Evolutionary conservation across 805 yeast species (phyloP).

Genomic region (Saturnispora sekii): DNA sequence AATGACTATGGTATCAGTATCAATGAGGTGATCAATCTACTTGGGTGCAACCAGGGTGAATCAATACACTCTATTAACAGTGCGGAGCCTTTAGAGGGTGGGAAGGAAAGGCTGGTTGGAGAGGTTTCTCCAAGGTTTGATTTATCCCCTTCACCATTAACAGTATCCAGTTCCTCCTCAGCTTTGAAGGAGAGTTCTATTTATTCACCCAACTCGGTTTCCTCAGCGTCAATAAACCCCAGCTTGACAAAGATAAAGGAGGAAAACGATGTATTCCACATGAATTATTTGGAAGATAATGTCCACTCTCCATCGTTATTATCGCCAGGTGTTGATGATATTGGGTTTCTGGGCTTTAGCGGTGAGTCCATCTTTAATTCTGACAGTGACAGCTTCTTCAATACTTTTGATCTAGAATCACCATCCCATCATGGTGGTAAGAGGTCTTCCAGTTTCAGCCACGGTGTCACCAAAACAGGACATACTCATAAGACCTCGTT

Average conservation of each 20-base stretch:
- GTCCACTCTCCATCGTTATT: background rate
- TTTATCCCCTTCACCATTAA: too few relatives aligned
- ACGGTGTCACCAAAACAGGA: background rate
- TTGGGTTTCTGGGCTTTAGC: background rate
- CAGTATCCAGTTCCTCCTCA: too few relatives aligned
- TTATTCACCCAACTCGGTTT: background rate
- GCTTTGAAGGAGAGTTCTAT: background rate
- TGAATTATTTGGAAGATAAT: background rate
- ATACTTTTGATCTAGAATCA: background rate
- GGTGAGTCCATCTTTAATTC: background rate
- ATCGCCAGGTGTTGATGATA: background rate
- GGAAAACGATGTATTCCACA: slow-evolving; percentile 13
- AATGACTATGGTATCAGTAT: slow-evolving; percentile 6
- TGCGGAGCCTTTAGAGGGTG: background rate
- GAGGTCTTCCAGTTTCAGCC: background rate
- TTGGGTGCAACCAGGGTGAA: too few relatives aligned
- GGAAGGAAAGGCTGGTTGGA: too few relatives aligned
- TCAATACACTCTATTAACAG: slow-evolving; percentile 2
- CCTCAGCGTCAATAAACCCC: background rate
- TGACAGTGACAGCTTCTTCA: background rate
- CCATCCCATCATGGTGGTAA: background rate
- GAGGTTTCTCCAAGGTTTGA: too few relatives aligned
- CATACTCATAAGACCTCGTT: background rate
- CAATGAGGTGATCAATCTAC: slow-evolving; percentile 2
- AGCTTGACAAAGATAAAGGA: slow-evolving; percentile 17